Percentiles rank a stretch among this genome's conserved stretches.
Conservation (phyloP, 78 protist species). For the Andalucia godoyi region DNA sequence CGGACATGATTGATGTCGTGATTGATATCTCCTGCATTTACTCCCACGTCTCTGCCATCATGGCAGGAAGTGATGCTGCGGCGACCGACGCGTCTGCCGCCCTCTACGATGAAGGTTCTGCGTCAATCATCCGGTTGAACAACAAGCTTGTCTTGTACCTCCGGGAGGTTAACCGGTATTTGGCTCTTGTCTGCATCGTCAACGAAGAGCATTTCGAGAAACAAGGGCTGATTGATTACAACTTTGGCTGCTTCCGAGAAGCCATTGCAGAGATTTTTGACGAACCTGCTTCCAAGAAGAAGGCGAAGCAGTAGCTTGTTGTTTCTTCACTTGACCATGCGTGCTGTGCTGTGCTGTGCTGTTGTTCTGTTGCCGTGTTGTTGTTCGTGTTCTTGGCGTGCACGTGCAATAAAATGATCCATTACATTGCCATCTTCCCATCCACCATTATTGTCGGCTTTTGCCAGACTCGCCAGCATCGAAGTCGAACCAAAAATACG, state of each 20-base stretch:
- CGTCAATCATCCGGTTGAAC: conserved; percentile 56
- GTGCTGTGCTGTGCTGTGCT: too few relatives aligned
- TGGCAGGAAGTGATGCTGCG: background rate
- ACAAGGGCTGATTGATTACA: conserved; percentile 84
- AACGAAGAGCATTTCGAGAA: conserved; percentile 58
- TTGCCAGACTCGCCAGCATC: too few relatives aligned
- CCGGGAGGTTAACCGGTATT: conserved; percentile 64
- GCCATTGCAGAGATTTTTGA: conserved; percentile 55
- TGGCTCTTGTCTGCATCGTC: conserved; percentile 78
- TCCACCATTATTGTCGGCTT: too few relatives aligned
- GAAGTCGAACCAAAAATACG: too few relatives aligned
- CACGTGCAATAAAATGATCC: too few relatives aligned
- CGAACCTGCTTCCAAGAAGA: too few relatives aligned
- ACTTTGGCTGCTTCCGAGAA: conserved; percentile 63
- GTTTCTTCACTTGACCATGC: too few relatives aligned
- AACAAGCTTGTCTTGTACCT: conserved; percentile 60
- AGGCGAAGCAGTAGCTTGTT: too few relatives aligned
- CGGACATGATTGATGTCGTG: conserved; percentile 91
- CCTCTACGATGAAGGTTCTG: conserved; percentile 52
- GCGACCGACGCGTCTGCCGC: background rate
- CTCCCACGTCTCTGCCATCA: conserved; percentile 17
- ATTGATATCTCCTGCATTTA: conserved; percentile 83
- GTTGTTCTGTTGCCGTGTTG: too few relatives aligned
- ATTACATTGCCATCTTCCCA: too few relatives aligned
- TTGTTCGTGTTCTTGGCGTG: too few relatives aligned